Evolutionary conservation across 176 grass and related monocot species (phyloP), one percentile per base, ranked within the genome.

Genomic region (Oryza australiensis): DNA sequence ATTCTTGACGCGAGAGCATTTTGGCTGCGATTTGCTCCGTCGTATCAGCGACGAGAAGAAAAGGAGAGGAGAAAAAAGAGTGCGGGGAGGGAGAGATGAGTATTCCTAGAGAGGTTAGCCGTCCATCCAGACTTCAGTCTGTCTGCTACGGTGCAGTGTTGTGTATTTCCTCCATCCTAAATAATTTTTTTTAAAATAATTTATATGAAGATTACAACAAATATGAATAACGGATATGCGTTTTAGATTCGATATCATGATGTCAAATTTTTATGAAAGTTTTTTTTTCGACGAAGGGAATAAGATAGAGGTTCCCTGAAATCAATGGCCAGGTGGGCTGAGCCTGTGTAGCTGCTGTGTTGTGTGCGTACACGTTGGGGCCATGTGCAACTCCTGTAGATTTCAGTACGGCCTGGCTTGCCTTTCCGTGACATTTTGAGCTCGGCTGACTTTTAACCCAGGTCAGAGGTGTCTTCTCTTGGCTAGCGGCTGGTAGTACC

Each of bases 301-400:
- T n/a, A n/a, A n/a, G n/a, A n/a, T n/a, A n/a, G n/a, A n/a, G 35
- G 35, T 37, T 37, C 7, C 35, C 35, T 37, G 35, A 37, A 37
- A 37, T 37, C 35, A 37, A 7, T 37, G 35, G 35, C 35, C 7
- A 37, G 8, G 35, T 37, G 35, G 35, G 20, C 43, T 14, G 46
- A 14, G 12, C 45, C 49, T 55, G 46, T 49, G 49, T 59, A 59
- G 69, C 55, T 10, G 66, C 67, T 14, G 33, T 9, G 18, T 9
- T n/a, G 20, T 23, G 53, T 23, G 27, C 23, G 67, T 62, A 18
- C 9, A 68, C 33, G 68, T 68, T 62, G 68, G 80, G 35, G 10
- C 18, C 80, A 46, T 24, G 69, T 23, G 70, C 29, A 83, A 83
- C 81, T 83, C 81, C 60, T 83, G 81, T 83, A 66, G 81, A 75